Evolutionary conservation across 805 yeast genomes (phyloP), one percentile per base, ranked within the genome.

Genomic region (Helenozyma rhizophorensis): DNA sequence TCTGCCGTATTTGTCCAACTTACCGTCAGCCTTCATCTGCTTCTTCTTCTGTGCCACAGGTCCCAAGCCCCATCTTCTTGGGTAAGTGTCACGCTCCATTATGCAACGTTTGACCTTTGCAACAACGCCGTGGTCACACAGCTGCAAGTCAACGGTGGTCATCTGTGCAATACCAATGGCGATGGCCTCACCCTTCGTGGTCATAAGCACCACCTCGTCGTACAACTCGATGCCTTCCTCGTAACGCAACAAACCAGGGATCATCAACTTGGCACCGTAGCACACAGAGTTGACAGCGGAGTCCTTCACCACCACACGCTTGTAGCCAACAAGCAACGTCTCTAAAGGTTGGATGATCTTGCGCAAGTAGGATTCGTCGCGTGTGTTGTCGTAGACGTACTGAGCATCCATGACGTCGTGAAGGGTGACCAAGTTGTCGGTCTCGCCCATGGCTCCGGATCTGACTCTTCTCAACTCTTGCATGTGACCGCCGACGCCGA

Each of bases 401-500:
- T 93, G 98, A 37, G 98, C 98, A 62, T 93, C 98, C 65, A 93
- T 71, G 33, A 93, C 93, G 68, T 93, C 98, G 68, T 93, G 98
- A 56, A 93, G 74, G 42, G 98, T 89, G 39, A 93, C 96, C 72
- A 93, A 69, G 64, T 83, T 81, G 58, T 93, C 97, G 53, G 72
- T 74, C 68, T 93, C 98, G 54, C 80, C 73, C 58, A 93, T 60
- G 38, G 97, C 97, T 61, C 98, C 98, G 30, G 96, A 85, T 70
- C 98, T 81, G 44, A 93, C 98, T 75, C 98, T 89, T 71, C 98
- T 87, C 54, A 93, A 81, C 70, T 93, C 98, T 76, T 93, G 98
- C 98, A 93, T 93, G 71, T 93, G 98, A 50, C 97, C 98, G 63
- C 98, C 98, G 50, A 88, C 97, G 54, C 97, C 97, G 48, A 93